These are phyloP conservation scores for Wallacemonas collosoma DNA, from an alignment of 208 protist genomes.

Conservation along the genomic window DNA sequence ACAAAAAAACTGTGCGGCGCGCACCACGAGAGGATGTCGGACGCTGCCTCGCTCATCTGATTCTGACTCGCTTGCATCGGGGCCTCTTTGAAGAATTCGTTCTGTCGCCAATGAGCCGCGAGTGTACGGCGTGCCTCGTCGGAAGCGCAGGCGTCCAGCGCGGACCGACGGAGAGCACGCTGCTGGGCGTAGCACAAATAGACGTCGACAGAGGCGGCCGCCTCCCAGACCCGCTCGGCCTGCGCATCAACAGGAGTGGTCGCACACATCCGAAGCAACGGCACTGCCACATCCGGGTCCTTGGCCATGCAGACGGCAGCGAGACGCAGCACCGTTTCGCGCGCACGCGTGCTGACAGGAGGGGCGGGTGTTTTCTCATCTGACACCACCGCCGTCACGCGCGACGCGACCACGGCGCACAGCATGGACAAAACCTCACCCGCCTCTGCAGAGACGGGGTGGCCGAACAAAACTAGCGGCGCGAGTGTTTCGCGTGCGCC, in stretches of 20 bases:
- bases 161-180: neutral
- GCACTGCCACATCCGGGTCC: neutral
- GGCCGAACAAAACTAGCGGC: slow-evolving; percentile 10
- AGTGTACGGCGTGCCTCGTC: neutral
- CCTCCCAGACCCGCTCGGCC: neutral
- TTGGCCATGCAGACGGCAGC: slow-evolving; percentile 2
- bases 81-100: neutral
- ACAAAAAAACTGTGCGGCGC: neutral
- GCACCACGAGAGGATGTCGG: neutral
- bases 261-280: neutral
- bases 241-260: neutral
- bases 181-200: neutral
- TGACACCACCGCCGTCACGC: neutral
- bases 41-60: neutral
- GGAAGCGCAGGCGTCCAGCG: neutral
- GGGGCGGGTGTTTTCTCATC: neutral
- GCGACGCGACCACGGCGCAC: neutral
- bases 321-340: neutral
- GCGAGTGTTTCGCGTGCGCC: neutral
- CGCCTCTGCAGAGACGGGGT: neutral
- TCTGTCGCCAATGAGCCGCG: slow-evolving; percentile 1
- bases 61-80: neutral
- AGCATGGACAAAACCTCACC: neutral
- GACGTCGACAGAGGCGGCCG: neutral
- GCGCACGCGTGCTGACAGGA: neutral